phyloP scores from a whole-genome alignment of 2,329 filamentous ascomycete species.

The Penicillium nordicum region DNA sequence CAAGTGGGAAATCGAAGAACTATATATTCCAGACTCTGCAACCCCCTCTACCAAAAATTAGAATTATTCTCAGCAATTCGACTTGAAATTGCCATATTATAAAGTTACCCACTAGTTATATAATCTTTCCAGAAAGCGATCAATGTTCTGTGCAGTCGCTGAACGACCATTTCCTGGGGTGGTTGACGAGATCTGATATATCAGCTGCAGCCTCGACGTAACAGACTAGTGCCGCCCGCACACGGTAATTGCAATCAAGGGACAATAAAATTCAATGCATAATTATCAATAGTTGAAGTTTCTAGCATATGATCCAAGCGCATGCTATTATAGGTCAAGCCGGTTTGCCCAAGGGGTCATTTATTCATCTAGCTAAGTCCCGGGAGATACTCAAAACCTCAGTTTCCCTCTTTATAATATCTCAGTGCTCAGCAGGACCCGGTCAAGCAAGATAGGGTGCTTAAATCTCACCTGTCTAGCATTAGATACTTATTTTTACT shows the following conservation, averaged over 20 bases:
- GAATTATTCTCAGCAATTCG: not conserved
- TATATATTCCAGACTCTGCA: not conserved
- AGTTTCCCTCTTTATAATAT: not conserved
- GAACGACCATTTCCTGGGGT: not conserved
- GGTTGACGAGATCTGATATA: not conserved
- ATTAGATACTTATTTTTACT: not conserved
- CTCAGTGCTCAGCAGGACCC: not conserved
- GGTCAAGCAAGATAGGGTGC: not conserved
- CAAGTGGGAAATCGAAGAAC: not conserved
- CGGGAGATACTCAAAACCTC: not conserved
- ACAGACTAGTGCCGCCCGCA: not conserved
- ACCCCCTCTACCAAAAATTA: not conserved
- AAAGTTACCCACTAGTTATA: no score
- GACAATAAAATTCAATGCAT: slow-evolving; percentile 1
- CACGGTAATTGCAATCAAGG: slow-evolving; percentile 7
- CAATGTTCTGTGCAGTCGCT: not conserved
- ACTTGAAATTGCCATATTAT: not conserved
- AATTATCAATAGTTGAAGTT: not conserved
- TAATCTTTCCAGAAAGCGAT: not conserved
- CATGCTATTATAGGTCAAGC: not conserved
- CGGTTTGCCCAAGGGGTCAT: not conserved
- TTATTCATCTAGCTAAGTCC: not conserved
- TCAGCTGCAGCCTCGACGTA: not conserved
- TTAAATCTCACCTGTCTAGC: not conserved
- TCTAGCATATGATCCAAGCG: slow-evolving; percentile 5